phyloP scores from a whole-genome alignment of 371 early-diverging fungal species.

The Rhizopus arrhizus region DNA sequence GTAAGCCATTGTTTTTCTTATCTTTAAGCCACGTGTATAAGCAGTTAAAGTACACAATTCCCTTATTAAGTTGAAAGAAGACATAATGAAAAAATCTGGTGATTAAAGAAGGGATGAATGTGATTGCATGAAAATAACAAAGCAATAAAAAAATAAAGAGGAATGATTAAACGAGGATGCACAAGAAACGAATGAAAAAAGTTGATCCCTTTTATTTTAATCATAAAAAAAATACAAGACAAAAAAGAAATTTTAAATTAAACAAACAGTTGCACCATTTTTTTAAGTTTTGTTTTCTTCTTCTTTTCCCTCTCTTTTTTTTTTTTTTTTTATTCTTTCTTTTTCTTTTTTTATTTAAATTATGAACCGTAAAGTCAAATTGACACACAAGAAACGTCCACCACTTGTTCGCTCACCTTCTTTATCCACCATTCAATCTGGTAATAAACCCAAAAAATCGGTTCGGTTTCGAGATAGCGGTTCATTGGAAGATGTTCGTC shows the following conservation, averaged over 20 bases:
- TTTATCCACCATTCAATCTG: conserved; percentile 3
- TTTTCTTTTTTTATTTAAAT: conserved; percentile 6
- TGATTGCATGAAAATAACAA: conserved; percentile 1
- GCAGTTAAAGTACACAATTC: not conserved
- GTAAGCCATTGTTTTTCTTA: too few species aligned
- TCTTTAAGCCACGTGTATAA: too few species aligned
- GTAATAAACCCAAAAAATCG: conserved; percentile 30
- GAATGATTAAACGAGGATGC: not conserved
- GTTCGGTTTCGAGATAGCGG: conserved; percentile 40
- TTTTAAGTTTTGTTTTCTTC: not conserved
- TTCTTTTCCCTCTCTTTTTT: not conserved
- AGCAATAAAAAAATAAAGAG: conserved; percentile 1
- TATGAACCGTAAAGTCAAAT: not conserved
- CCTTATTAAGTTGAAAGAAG: not conserved
- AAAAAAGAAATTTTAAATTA: too few species aligned
- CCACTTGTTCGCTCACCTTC: conserved; percentile 22
- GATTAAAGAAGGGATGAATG: not conserved
- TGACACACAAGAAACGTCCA: conserved; percentile 14
- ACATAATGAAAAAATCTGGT: not conserved
- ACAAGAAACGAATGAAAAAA: not conserved
- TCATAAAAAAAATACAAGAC: too few species aligned
- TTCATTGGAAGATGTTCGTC: conserved; percentile 60
- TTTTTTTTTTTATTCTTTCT: not conserved
- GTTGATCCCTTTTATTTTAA: too few species aligned
- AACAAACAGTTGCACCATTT: conserved; percentile 1